Base-by-base conservation (phyloP, 768 basidiomycete species). In the Suillus americanus region DNA sequence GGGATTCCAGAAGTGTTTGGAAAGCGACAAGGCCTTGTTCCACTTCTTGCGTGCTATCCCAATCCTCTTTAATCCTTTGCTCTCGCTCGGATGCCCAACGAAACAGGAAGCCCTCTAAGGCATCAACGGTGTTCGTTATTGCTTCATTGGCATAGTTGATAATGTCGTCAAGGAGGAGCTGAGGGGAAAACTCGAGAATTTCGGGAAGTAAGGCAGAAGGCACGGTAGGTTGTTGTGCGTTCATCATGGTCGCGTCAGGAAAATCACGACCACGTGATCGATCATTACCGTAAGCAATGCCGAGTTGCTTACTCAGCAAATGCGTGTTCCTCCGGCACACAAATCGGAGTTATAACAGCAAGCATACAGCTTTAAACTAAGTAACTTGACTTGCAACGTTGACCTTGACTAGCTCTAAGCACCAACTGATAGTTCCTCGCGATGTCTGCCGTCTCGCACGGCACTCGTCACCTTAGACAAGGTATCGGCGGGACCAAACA, bases 1-100 rank as follows among this genome's bases (percentile, higher is more conserved):
- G 94, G 62, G 87, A 87, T 71, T 95, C 92, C 16, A 97, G 82
- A 51, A 96, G 82, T 0, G 95, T 95, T 74, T 96, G 92, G 67
- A 97, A 93, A 28, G 91, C 84, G 59, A 93, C 89, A 2, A 95
- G 77, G 2, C 94, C 94, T 77, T 93, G 87, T 68, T 90, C 88
- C 25, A 91, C 82, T 65, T 92, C 90, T 64, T 89, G 85, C 13
- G 81, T 87, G 70, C 82, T 84, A 65, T 87, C 89, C 79, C 84
- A 85, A 20, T 83, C 80, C 65, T 75, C 81, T 59, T 72, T 73
- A 43, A 79, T 71, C 48, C 78, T 76, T 62, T 84, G 80, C 23
- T 82, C 80, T 64, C 90, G 87, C 46, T 84, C 83, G n/a, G 86
- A 84, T 5, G 86, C 88, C 90, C 91, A 91, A 48, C 86, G 85